These are phyloP conservation scores for Debaryomyces singareniensis DNA, from an alignment of 1,139 yeast genomes.

Conservation along the genomic window DNA sequence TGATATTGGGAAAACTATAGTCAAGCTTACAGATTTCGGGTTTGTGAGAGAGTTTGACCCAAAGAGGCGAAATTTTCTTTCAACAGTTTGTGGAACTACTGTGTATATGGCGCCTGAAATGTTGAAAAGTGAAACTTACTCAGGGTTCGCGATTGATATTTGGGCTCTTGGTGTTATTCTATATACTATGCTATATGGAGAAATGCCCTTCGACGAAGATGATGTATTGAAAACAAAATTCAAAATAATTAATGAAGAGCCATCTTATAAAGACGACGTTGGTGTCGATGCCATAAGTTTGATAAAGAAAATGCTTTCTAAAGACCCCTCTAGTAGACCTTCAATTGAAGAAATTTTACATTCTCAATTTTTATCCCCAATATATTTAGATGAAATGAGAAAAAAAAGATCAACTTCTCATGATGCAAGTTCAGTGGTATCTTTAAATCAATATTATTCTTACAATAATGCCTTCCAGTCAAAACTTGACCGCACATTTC, in stretches of 20 bases:
- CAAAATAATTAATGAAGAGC: slow-evolving; percentile 62
- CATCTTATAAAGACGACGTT: slow-evolving; percentile 41
- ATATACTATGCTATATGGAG: slow-evolving; percentile 82
- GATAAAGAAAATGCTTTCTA: slow-evolving; percentile 50
- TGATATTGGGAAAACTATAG: slow-evolving; percentile 46
- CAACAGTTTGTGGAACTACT: slow-evolving; percentile 89
- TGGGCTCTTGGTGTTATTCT: slow-evolving; percentile 95
- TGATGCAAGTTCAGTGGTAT: slow-evolving; percentile 33
- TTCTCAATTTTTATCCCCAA: slow-evolving; percentile 53
- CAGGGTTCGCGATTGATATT: slow-evolving; percentile 77
- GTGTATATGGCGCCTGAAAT: slow-evolving; percentile 98
- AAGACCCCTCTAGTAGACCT: slow-evolving; percentile 65
- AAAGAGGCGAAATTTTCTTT: slow-evolving; percentile 47
- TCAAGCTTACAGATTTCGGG: slow-evolving; percentile 88
- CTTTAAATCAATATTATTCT: slow-evolving; percentile 36
- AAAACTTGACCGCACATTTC: slow-evolving; percentile 56
- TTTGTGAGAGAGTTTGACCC: slow-evolving; percentile 75
- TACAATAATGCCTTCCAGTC: slow-evolving; percentile 43
- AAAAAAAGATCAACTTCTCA: slow-evolving; percentile 10
- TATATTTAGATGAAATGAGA: slow-evolving; percentile 20
- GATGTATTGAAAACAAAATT: slow-evolving; percentile 57
- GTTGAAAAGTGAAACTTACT: slow-evolving; percentile 59
- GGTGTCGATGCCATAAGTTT: slow-evolving; percentile 46
- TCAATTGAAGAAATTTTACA: slow-evolving; percentile 50
- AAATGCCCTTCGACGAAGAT: slow-evolving; percentile 89